A percentile compares a stretch with the other conserved stretches of the same genome.
Conservation (phyloP, 345 rosid genomes). For the Euphorbia pulcherrima region DNA sequence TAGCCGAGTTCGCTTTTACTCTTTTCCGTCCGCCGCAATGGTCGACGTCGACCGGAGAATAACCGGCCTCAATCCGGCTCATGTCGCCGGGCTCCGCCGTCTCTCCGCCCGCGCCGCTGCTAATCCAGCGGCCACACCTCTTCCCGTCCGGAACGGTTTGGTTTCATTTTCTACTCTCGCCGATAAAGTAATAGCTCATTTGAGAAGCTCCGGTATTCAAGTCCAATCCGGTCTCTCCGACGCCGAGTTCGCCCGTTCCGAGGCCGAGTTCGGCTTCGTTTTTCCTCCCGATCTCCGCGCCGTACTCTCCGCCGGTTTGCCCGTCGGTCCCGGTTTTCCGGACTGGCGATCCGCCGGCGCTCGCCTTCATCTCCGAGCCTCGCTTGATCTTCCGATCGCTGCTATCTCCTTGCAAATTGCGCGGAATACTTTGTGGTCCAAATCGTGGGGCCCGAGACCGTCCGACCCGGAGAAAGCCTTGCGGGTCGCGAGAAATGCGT, state of each 20-base stretch:
- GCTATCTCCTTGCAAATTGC: conserved; percentile 90
- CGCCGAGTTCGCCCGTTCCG: conserved; percentile 78
- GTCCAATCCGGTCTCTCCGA: conserved; percentile 82
- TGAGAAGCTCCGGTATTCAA: conserved; percentile 59
- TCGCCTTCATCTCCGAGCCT: conserved; percentile 75
- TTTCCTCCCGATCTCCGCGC: conserved; percentile 97
- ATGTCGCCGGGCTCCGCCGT: conserved; percentile 89
- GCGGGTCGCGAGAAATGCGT: conserved; percentile 76
- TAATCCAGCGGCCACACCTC: conserved; percentile 41
- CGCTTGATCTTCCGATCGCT: conserved; percentile 82
- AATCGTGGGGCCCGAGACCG: conserved; percentile 85
- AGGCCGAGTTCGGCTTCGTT: conserved; percentile 83
- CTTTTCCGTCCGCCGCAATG: conserved; percentile 35
- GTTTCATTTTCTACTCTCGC: conserved; percentile 69
- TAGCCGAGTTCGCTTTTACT: background rate
- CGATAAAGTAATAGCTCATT: conserved; percentile 64
- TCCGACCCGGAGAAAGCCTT: conserved; percentile 78
- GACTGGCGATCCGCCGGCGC: conserved; percentile 84
- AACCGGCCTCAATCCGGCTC: conserved; percentile 84
- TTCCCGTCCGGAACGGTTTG: conserved; percentile 58
- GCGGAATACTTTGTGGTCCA: conserved; percentile 79
- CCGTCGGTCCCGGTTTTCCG: conserved; percentile 84
- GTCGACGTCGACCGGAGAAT: conserved; percentile 98
- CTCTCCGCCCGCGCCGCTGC: conserved; percentile 91
- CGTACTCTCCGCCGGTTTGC: conserved; percentile 75